These are phyloP conservation scores for Euphrasia arctica DNA, from an alignment of 305 asterid genomes.

Conservation along the genomic window DNA sequence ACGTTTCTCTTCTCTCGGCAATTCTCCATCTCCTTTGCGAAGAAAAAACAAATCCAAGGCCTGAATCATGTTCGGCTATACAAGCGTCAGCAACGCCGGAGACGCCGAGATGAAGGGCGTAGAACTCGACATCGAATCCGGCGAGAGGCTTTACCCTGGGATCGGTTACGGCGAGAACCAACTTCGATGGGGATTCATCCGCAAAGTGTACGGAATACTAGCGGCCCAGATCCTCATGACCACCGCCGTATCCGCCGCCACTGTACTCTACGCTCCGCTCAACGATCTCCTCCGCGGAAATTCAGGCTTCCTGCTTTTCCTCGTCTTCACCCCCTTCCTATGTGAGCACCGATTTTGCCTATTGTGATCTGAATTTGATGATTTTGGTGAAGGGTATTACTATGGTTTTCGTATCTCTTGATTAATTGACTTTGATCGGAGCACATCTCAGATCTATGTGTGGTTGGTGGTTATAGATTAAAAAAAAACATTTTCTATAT, in stretches of 20 bases:
- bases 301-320: slow-evolving; percentile 64
- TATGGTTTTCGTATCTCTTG: slow-evolving; percentile 2
- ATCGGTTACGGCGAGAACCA: slow-evolving; percentile 86
- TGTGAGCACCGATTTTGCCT: slow-evolving; percentile 40
- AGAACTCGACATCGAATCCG: slow-evolving; percentile 75
- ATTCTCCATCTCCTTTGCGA: background rate
- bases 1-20: background rate
- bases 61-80: slow-evolving; percentile 40
- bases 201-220: slow-evolving; percentile 91
- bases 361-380: slow-evolving; percentile 15
- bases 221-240: slow-evolving; percentile 90
- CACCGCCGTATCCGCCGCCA: slow-evolving; percentile 64
- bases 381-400: slow-evolving; percentile 13
- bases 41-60: slow-evolving; percentile 5
- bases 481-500: background rate
- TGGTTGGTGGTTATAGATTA: slow-evolving; percentile 4
- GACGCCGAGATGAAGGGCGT: slow-evolving; percentile 32
- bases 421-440: background rate
- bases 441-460: slow-evolving; percentile 20
- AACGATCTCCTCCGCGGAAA: slow-evolving; percentile 75
- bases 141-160: slow-evolving; percentile 79
- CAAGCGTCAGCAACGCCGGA: slow-evolving; percentile 38
- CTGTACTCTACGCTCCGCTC: slow-evolving; percentile 77
- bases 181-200: slow-evolving; percentile 97
- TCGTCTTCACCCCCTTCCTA: slow-evolving; percentile 70